Evolutionary conservation across 1,139 yeast genomes (phyloP).

Genomic region (Sugiyamaella xylanicola): DNA sequence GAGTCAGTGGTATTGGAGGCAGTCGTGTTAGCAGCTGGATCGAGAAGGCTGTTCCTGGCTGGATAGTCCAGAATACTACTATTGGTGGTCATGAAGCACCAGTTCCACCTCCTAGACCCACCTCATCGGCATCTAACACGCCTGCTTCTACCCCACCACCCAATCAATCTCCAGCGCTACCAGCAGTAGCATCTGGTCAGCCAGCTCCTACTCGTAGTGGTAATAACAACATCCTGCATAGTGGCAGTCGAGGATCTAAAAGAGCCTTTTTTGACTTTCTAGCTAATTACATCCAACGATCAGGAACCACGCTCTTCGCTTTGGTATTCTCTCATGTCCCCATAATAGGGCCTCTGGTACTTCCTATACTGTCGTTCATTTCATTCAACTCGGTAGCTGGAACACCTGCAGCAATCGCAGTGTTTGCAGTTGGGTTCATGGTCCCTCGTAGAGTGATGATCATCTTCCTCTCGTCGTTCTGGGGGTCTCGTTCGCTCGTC

Average conservation of each 20-base stretch:
- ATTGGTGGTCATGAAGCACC: background rate
- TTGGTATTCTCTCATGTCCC: constrained; percentile 44
- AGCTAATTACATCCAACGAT: constrained; percentile 35
- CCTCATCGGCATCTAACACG: background rate
- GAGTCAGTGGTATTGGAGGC: constrained; percentile 1
- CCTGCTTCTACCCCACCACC: background rate
- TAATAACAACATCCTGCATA: too few relatives aligned
- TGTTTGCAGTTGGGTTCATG: constrained; percentile 45
- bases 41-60: constrained; percentile 7
- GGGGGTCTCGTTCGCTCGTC: constrained; percentile 51
- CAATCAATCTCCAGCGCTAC: background rate
- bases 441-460: constrained; percentile 46
- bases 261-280: constrained; percentile 24
- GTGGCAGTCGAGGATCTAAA: background rate
- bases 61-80: background rate
- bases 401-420: constrained; percentile 47
- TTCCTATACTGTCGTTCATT: constrained; percentile 50
- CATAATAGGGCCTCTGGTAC: constrained; percentile 46
- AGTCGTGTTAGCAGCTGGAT: constrained; percentile 1
- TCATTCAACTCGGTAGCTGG: constrained; percentile 53
- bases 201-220: too few relatives aligned
- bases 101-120: background rate
- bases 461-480: constrained; percentile 48
- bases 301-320: constrained; percentile 35
- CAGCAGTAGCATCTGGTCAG: background rate